phyloP scores from a whole-genome alignment of 2,329 filamentous ascomycete species.

The Tolypocladium amazonense region DNA sequence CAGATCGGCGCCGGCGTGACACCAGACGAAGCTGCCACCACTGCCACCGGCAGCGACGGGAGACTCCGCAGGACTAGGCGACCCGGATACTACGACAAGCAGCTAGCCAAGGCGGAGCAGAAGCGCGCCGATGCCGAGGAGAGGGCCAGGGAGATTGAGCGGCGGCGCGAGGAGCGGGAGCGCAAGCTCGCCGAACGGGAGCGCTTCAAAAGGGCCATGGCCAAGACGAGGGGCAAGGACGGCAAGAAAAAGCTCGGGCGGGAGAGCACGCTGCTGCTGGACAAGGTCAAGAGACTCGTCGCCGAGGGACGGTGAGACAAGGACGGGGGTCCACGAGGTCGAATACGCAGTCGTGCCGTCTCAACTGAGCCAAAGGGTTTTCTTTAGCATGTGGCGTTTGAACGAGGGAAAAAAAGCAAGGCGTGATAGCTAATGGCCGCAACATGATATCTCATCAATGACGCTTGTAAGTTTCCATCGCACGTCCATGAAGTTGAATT shows the following conservation, averaged over 20 bases:
- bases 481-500: neutral
- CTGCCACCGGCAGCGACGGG: slow-evolving; percentile 16
- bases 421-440: neutral
- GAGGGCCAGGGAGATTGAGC: slow-evolving; percentile 28
- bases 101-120: slow-evolving; percentile 36
- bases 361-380: neutral
- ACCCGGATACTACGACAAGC: slow-evolving; percentile 57
- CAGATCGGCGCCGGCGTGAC: slow-evolving; percentile 14
- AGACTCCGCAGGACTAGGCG: slow-evolving; percentile 23
- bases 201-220: slow-evolving; percentile 55
- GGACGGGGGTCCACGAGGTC: neutral
- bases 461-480: neutral
- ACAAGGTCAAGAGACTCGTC: slow-evolving; percentile 67
- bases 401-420: neutral
- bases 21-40: slow-evolving; percentile 3
- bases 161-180: slow-evolving; percentile 52
- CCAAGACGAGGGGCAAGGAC: slow-evolving; percentile 63
- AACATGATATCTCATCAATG: neutral
- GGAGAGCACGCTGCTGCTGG: slow-evolving; percentile 67
- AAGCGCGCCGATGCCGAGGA: slow-evolving; percentile 30
- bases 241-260: slow-evolving; percentile 72
- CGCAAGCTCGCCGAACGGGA: slow-evolving; percentile 54
- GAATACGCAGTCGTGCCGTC: too few relatives aligned
- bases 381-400: neutral
- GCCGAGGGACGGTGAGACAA: slow-evolving; percentile 20